phyloP scores from a whole-genome alignment of 306 rosid species.

The Calophaca sinica region DNA sequence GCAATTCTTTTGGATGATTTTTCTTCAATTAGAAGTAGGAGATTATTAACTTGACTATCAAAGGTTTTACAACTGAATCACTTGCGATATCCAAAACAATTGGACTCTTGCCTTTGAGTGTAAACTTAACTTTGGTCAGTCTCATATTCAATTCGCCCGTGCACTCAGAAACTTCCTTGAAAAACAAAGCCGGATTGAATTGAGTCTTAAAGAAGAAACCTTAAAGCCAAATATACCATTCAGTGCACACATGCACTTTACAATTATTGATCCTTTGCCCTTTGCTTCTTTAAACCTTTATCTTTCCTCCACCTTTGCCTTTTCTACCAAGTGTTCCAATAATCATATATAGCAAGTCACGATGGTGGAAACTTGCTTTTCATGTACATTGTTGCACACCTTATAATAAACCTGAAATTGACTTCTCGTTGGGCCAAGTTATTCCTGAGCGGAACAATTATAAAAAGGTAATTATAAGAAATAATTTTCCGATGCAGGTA shows the following conservation, averaged over 20 bases:
- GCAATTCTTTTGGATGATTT: not conserved
- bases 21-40: not conserved
- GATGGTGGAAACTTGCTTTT: slow-evolving; percentile 7
- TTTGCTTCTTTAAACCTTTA: slow-evolving; percentile 38
- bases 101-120: slow-evolving; percentile 30
- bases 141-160: not conserved
- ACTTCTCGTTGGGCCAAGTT: not conserved
- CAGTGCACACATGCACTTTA: slow-evolving; percentile 6
- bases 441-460: not conserved
- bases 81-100: slow-evolving; percentile 29
- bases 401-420: not conserved
- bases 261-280: slow-evolving; percentile 41
- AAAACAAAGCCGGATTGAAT: slow-evolving; percentile 20
- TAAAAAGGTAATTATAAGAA: slow-evolving; percentile 7
- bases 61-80: slow-evolving; percentile 3
- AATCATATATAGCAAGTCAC: slow-evolving; percentile 9
- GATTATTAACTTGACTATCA: slow-evolving; percentile 8
- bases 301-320: slow-evolving; percentile 17
- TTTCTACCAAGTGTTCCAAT: slow-evolving; percentile 31
- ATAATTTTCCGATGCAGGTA: slow-evolving; percentile 13
- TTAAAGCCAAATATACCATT: slow-evolving; percentile 22
- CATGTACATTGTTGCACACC: not conserved
- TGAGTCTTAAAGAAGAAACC: slow-evolving; percentile 50
- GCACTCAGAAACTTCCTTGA: slow-evolving; percentile 20
- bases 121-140: slow-evolving; percentile 26